Evolutionary conservation across 768 basidiomycete species (phyloP).

Genomic region (Lactarius deliciosus): DNA sequence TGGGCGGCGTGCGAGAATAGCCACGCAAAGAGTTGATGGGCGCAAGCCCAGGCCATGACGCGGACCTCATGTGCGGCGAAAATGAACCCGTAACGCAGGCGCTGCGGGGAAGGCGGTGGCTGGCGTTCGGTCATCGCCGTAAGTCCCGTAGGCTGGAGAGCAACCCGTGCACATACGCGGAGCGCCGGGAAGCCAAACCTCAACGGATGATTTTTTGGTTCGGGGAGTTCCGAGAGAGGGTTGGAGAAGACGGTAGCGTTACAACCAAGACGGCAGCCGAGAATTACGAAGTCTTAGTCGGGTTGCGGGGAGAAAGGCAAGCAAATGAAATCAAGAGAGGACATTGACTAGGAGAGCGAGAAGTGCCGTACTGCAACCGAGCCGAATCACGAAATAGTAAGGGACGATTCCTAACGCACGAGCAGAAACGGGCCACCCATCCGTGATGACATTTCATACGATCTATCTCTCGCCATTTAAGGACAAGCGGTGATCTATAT

Average conservation of each 20-base stretch:
- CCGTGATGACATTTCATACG: slow-evolving; percentile 26
- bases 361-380: slow-evolving; percentile 26
- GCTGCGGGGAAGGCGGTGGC: slow-evolving; percentile 26
- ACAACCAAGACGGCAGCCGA: background rate
- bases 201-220: background rate
- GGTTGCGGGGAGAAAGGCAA: slow-evolving; percentile 4
- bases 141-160: background rate
- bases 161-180: slow-evolving; percentile 8
- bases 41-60: slow-evolving; percentile 28
- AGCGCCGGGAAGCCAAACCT: slow-evolving; percentile 14
- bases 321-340: slow-evolving; percentile 10
- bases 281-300: slow-evolving; percentile 11
- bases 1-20: slow-evolving; percentile 22
- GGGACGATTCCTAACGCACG: slow-evolving; percentile 17
- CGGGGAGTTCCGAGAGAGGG: slow-evolving; percentile 17
- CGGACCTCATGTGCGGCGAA: slow-evolving; percentile 3
- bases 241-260: background rate
- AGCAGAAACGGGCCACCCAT: slow-evolving; percentile 17
- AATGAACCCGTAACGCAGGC: slow-evolving; percentile 16
- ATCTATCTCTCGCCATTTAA: slow-evolving; percentile 10
- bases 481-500: slow-evolving; percentile 28
- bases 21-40: slow-evolving; percentile 13
- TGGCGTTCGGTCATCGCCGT: slow-evolving; percentile 16
- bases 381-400: slow-evolving; percentile 25
- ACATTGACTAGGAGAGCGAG: slow-evolving; percentile 22